phyloP scores from a whole-genome alignment of 2,329 filamentous ascomycete species.

The Fusarium chuoi region DNA sequence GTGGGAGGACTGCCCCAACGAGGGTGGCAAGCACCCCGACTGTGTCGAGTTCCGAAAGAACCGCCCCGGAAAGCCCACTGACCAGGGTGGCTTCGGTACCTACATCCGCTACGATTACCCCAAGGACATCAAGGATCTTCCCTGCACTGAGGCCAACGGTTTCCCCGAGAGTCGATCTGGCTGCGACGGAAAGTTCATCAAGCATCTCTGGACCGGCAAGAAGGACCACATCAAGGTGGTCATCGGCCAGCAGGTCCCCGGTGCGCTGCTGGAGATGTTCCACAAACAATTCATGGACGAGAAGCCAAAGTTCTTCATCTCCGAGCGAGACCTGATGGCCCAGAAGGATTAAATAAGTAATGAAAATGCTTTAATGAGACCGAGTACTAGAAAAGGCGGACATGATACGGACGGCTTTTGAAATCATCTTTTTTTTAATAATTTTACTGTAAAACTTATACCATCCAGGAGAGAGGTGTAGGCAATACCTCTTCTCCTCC shows the following conservation, averaged over 20 bases:
- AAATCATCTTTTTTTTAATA: conserved; percentile 39
- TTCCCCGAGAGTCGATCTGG: conserved; percentile 52
- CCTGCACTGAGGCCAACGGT: conserved; percentile 57
- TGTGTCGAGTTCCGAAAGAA: conserved; percentile 53
- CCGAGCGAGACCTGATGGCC: conserved; percentile 50
- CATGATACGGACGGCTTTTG: conserved; percentile 36
- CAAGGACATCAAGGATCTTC: conserved; percentile 53
- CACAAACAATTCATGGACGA: conserved; percentile 51
- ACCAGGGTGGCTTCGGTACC: conserved; percentile 58
- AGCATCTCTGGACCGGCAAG: conserved; percentile 58
- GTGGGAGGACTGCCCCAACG: conserved; percentile 57
- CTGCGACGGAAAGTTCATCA: conserved; percentile 55
- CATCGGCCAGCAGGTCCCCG: conserved; percentile 52
- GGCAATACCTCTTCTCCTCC: conserved; percentile 20
- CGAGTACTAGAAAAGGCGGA: conserved; percentile 29
- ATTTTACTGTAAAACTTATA: conserved; percentile 41
- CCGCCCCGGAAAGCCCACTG: conserved; percentile 51
- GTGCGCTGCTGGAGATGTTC: conserved; percentile 49
- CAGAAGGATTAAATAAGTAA: conserved; percentile 32
- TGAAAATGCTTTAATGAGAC: conserved; percentile 38
- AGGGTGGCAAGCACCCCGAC: conserved; percentile 51
- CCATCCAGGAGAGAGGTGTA: conserved; percentile 32
- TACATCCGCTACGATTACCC: conserved; percentile 55
- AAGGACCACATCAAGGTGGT: conserved; percentile 52
- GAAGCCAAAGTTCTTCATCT: conserved; percentile 49